Evolutionary conservation across 768 basidiomycete genomes (phyloP), one percentile per base, ranked within the genome.

Genomic region (Mycena venus): DNA sequence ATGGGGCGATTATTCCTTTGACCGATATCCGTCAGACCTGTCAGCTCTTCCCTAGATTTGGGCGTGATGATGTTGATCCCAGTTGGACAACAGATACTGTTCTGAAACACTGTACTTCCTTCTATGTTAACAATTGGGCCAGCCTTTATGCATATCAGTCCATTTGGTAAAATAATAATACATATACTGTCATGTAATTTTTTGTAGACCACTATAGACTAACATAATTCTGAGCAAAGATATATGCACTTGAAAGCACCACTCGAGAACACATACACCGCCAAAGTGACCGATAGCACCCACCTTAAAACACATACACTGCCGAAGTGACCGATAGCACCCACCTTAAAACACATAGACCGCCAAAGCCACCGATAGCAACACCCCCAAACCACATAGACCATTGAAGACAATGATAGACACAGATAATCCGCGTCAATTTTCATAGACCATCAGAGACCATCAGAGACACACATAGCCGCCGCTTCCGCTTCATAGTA

Each of bases 11-110:
- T 58, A 75, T 86, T 27, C 80, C 84, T 7, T 25, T 85, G 0
- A 75, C 77, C 21, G 67, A 76, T n/a, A 84, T 84, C 38, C 58
- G 79, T 2, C 81, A 84, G 36, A 79, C 79, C 38, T 84, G 83
- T 51, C 84, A 84, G 76, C 75, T 85, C 2, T 75, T 83, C 44
- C 85, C 84, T 7, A 69, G 64, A 11, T 80, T 70, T 80, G 47
- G 17, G 8, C 40, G 63, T 4, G 23, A 36, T 6, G 47, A 58
- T 21, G 53, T 56, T 36, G 68, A 66, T n/a, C 23, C 42, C 34
- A 12, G 15, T 4, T 77, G 74, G 67, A 77, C 69, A 21, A 44
- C 76, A 6, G 58, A 71, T 14, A 78, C 66, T 66, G 74, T 80
- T 47, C 62, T 82, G 23, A 79, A 82, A 29, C 19, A 65, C n/a